A percentile compares a stretch with the other conserved stretches of the same genome.
Evolutionary conservation across 805 yeast genomes (phyloP).

Genomic region (Pichia deserticola): DNA sequence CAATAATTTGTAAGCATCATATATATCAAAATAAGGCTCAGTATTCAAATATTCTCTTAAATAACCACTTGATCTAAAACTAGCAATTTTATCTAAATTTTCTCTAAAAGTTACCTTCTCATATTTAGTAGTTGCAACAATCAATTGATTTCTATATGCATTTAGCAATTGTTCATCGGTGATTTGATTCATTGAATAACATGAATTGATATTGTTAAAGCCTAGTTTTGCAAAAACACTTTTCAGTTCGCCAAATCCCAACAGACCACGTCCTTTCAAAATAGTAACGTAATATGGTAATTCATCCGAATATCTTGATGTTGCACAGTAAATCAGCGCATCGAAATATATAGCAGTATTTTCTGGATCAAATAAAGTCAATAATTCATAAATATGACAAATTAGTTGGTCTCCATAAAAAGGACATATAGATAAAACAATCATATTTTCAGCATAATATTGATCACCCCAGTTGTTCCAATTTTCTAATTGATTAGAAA

Average conservation of each 20-base stretch:
- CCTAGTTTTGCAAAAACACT: slow-evolving; percentile 24
- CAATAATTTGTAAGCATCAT: slow-evolving; percentile 44
- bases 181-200: slow-evolving; percentile 13
- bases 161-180: slow-evolving; percentile 24
- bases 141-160: slow-evolving; percentile 22
- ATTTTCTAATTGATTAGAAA: slow-evolving; percentile 14
- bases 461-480: slow-evolving; percentile 21
- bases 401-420: slow-evolving; percentile 44
- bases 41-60: slow-evolving; percentile 34
- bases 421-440: slow-evolving; percentile 41
- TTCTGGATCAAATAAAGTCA: slow-evolving; percentile 35
- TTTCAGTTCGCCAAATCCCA: slow-evolving; percentile 41
- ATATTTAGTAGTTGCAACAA: slow-evolving; percentile 16
- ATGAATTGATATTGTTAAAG: slow-evolving; percentile 18
- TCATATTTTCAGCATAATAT: slow-evolving; percentile 23
- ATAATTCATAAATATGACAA: slow-evolving; percentile 38
- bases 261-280: slow-evolving; percentile 42
- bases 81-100: slow-evolving; percentile 34
- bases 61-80: slow-evolving; percentile 29
- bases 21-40: slow-evolving; percentile 39
- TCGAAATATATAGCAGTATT: slow-evolving; percentile 50
- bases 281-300: slow-evolving; percentile 32
- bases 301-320: slow-evolving; percentile 39
- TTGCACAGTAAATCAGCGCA: slow-evolving; percentile 44
- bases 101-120: slow-evolving; percentile 29